Evolutionary conservation across 23 red algal species (phyloP).

Genomic region (Cyanidiococcus yangmingshanensis): DNA sequence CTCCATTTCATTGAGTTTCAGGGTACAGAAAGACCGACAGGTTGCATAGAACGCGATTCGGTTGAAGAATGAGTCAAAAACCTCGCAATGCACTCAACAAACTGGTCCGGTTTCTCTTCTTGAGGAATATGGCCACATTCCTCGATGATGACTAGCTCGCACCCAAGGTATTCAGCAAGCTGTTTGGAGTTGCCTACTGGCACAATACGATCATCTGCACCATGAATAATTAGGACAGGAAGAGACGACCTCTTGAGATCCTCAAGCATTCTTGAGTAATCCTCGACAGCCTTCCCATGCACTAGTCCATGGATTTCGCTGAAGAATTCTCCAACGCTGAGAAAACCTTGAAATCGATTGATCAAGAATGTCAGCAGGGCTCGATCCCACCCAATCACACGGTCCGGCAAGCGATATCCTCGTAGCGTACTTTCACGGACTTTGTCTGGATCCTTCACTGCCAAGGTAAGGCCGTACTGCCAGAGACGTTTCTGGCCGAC

Average conservation of each 20-base stretch:
- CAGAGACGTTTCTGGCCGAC: slow-evolving; percentile 28
- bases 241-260: not conserved
- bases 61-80: slow-evolving; percentile 18
- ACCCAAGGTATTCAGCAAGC: slow-evolving; percentile 26
- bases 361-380: slow-evolving; percentile 41
- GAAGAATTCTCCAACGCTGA: not conserved
- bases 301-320: not conserved
- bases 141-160: slow-evolving; percentile 30
- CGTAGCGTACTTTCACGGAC: slow-evolving; percentile 27
- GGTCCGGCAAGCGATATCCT: slow-evolving; percentile 36
- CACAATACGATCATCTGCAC: slow-evolving; percentile 40
- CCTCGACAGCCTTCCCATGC: slow-evolving; percentile 19
- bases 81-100: slow-evolving; percentile 27
- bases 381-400: slow-evolving; percentile 30
- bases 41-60: not conserved
- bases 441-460: not conserved
- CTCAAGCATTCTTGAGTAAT: slow-evolving; percentile 30
- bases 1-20: slow-evolving; percentile 9
- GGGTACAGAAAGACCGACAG: not conserved
- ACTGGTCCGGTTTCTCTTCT: slow-evolving; percentile 43
- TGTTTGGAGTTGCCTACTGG: slow-evolving; percentile 46
- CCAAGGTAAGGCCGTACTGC: slow-evolving; percentile 28
- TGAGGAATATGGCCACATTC: slow-evolving; percentile 55
- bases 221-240: slow-evolving; percentile 55
- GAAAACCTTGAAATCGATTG: slow-evolving; percentile 17